Evolutionary conservation across 257 asterid genomes (phyloP), one percentile per base, ranked within the genome.

Genomic region (Fraxinus americana): DNA sequence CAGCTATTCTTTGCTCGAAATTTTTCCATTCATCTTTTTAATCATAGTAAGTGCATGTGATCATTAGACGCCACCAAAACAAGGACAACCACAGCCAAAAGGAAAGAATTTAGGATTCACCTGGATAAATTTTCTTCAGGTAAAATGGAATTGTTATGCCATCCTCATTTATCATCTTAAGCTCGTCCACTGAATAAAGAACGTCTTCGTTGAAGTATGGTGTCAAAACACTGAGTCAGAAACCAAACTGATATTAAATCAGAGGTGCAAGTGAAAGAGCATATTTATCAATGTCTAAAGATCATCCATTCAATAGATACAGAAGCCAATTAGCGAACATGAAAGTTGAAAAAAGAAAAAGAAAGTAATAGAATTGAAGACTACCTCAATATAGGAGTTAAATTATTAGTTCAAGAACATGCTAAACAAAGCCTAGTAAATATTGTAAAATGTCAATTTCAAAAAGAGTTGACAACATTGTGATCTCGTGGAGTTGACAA

Each of bases 61-160:
- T 83, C 57, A 82, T 61, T 72, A 21, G 21, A 68, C 70, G 70
- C 78, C 65, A 74, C 67, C 80, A 77, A 65, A 80, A 12, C 70
- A 73, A 78, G 68, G 70, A 70, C 17, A 36, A 50, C 57, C 35
- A 69, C 67, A 61, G 77, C 57, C 75, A 74, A 70, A 84, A 61
- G 61, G 16, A 45, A 36, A 57, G 65, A 81, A 72, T 71, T 76
- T 50, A n/a, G 72, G 67, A 79, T 90, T 85, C 82, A 90, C 99
- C 99, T 21, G 99, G 99, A 87, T 93, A 96, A 84, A 96, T 92
- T 73, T 83, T 92, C 88, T 96, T 93, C 79, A 96, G 96, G 88
- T 96, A 96, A 87, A 96, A 96, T 36, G 92, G 82, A 84, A 87
- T 90, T 77, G 97, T 82, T 66, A 96, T 93, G 76, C 98, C 99